A percentile compares a stretch with the other conserved stretches of the same genome.
Evolutionary conservation across 257 asterid genomes (phyloP).

Genomic region (Osmanthus fragrans): DNA sequence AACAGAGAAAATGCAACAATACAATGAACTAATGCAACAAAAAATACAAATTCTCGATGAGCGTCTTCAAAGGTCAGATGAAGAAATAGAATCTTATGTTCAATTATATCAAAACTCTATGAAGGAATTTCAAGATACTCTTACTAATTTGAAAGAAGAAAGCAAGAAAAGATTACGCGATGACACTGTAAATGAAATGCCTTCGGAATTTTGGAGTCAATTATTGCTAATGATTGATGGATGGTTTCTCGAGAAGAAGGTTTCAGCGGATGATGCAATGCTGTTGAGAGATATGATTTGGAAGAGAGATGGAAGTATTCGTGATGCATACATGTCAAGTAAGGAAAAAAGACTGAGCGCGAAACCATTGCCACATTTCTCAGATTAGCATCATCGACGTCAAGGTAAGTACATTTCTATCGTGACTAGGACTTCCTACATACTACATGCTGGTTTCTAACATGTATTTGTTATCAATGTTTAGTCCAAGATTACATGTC

Average conservation of each 20-base stretch:
- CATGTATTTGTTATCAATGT: slow-evolving; percentile 32
- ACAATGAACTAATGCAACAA: slow-evolving; percentile 78
- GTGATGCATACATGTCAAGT: slow-evolving; percentile 63
- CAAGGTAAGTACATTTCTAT: slow-evolving; percentile 45
- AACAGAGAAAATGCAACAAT: slow-evolving; percentile 73
- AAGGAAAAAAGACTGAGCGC: slow-evolving; percentile 64
- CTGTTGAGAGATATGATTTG: slow-evolving; percentile 72
- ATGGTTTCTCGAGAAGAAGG: slow-evolving; percentile 89
- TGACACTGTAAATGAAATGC: slow-evolving; percentile 59
- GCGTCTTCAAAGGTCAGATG: slow-evolving; percentile 84
- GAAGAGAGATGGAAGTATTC: slow-evolving; percentile 62
- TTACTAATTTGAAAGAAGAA: slow-evolving; percentile 65
- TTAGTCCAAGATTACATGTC: slow-evolving; percentile 76
- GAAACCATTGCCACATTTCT: slow-evolving; percentile 64
- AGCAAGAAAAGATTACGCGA: slow-evolving; percentile 47
- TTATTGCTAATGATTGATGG: slow-evolving; percentile 88
- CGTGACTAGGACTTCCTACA: slow-evolving; percentile 11
- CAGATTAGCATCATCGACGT: slow-evolving; percentile 46
- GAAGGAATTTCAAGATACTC: slow-evolving; percentile 85
- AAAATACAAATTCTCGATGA: slow-evolving; percentile 76
- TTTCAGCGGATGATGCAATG: slow-evolving; percentile 61
- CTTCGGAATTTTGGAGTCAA: slow-evolving; percentile 77
- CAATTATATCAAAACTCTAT: slow-evolving; percentile 79
- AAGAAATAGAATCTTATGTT: slow-evolving; percentile 70
- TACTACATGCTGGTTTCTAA: slow-evolving; percentile 30